Evolutionary conservation across 1,139 yeast genomes (phyloP).

Genomic region (Suhomyces ambrosiae): DNA sequence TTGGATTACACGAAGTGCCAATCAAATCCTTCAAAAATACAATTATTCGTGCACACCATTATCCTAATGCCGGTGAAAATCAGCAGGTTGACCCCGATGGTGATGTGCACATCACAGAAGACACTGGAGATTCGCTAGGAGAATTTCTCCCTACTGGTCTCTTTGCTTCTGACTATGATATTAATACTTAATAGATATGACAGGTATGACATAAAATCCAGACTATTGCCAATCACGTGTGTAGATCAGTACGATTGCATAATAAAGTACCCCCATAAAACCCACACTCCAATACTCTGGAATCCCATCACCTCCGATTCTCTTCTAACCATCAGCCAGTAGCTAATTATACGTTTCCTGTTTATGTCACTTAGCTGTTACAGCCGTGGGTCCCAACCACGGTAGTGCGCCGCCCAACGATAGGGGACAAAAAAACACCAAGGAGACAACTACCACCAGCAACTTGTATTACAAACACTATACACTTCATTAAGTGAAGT

Average conservation of each 20-base stretch:
- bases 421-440: conserved; percentile 14
- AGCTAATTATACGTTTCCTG: too few species aligned
- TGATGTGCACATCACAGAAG: background rate
- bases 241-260: too few species aligned
- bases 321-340: too few species aligned
- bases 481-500: too few species aligned
- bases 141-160: conserved; percentile 7
- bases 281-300: too few species aligned
- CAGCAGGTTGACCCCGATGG: background rate
- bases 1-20: conserved; percentile 31
- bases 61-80: conserved; percentile 21
- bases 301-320: too few species aligned
- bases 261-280: too few species aligned
- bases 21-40: conserved; percentile 32
- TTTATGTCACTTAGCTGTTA: too few species aligned
- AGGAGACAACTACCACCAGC: too few species aligned
- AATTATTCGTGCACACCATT: conserved; percentile 30
- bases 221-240: too few species aligned
- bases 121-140: conserved; percentile 4
- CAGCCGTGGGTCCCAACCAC: too few species aligned
- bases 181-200: conserved; percentile 1
- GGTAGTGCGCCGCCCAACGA: conserved; percentile 13
- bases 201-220: background rate
- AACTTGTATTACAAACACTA: too few species aligned
- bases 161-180: conserved; percentile 8